phyloP scores from a whole-genome alignment of 495 filamentous ascomycete genomes.

The Neurospora pannonica region DNA sequence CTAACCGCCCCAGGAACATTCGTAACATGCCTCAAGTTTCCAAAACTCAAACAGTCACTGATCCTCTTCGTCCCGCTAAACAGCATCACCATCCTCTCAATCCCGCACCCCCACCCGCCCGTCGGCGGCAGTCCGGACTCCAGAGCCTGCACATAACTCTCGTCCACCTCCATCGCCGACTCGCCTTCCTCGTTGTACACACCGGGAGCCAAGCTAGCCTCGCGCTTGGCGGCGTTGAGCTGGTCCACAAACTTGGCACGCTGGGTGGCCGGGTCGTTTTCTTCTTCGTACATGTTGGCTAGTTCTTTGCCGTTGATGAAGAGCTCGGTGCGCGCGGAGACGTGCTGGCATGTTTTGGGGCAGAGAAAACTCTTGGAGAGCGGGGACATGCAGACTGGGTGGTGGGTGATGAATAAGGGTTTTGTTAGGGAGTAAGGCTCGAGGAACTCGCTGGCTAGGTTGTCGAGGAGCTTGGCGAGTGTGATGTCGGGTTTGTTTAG shows the following conservation, averaged over 20 bases:
- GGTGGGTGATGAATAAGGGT: constrained; percentile 87
- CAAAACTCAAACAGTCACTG: constrained; percentile 76
- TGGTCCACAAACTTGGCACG: constrained; percentile 57
- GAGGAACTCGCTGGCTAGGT: constrained; percentile 64
- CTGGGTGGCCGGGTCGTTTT: constrained; percentile 89
- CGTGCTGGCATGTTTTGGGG: constrained; percentile 49
- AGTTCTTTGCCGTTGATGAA: constrained; percentile 74
- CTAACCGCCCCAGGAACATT: not conserved
- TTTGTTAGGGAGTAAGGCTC: constrained; percentile 53
- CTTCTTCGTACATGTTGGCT: constrained; percentile 95
- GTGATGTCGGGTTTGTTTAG: constrained; percentile 42
- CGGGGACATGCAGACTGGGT: constrained; percentile 84
- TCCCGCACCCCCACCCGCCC: constrained; percentile 90
- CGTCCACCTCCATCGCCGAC: constrained; percentile 49
- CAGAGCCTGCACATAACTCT: constrained; percentile 72
- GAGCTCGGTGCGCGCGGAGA: constrained; percentile 76
- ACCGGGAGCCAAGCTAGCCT: constrained; percentile 7
- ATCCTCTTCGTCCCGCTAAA: constrained; percentile 70
- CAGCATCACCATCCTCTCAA: constrained; percentile 85
- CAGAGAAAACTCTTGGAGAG: constrained; percentile 76
- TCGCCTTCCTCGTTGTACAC: not conserved
- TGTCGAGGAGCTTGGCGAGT: constrained; percentile 76
- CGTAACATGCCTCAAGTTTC: constrained; percentile 63
- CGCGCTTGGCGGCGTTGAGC: constrained; percentile 23
- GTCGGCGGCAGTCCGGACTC: constrained; percentile 87